phyloP scores from a whole-genome alignment of 306 rosid genomes.

The Boehmeria nivea region DNA sequence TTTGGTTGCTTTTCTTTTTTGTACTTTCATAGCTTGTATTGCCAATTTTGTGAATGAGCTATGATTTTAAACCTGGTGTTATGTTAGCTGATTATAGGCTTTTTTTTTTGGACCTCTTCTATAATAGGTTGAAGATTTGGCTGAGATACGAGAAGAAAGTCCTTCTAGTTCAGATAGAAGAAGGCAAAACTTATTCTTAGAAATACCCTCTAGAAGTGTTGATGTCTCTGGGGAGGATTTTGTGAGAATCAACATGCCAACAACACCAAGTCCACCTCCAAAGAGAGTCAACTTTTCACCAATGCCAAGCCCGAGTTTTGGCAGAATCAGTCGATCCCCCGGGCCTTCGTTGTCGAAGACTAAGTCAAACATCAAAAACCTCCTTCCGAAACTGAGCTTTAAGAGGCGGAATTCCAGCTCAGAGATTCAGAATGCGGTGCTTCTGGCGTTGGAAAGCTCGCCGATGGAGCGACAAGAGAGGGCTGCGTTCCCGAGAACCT shows the following conservation, averaged over 20 bases:
- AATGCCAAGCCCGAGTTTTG: slow-evolving; percentile 38
- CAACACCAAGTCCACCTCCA: slow-evolving; percentile 47
- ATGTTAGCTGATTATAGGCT: not conserved
- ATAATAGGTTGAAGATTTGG: slow-evolving; percentile 35
- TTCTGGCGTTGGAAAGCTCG: slow-evolving; percentile 42
- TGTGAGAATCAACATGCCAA: slow-evolving; percentile 48
- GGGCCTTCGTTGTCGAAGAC: slow-evolving; percentile 41
- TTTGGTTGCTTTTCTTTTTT: too few species aligned
- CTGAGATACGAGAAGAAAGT: slow-evolving; percentile 60
- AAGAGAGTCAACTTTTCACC: slow-evolving; percentile 60
- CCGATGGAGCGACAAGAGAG: slow-evolving; percentile 33
- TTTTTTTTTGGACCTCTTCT: slow-evolving; percentile 8
- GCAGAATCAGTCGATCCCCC: slow-evolving; percentile 32
- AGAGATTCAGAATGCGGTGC: slow-evolving; percentile 56
- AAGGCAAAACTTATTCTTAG: slow-evolving; percentile 33
- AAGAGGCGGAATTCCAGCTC: slow-evolving; percentile 38
- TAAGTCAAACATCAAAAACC: slow-evolving; percentile 34
- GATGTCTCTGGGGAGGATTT: slow-evolving; percentile 45
- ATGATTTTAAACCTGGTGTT: not conserved
- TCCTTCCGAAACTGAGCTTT: slow-evolving; percentile 59
- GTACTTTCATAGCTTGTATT: not conserved
- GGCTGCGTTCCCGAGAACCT: slow-evolving; percentile 45
- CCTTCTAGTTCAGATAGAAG: slow-evolving; percentile 30
- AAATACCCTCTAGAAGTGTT: slow-evolving; percentile 35
- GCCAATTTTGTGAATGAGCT: slow-evolving; percentile 1